phyloP scores from a whole-genome alignment of 2,329 filamentous ascomycete species.

The Colletotrichum sp. region DNA sequence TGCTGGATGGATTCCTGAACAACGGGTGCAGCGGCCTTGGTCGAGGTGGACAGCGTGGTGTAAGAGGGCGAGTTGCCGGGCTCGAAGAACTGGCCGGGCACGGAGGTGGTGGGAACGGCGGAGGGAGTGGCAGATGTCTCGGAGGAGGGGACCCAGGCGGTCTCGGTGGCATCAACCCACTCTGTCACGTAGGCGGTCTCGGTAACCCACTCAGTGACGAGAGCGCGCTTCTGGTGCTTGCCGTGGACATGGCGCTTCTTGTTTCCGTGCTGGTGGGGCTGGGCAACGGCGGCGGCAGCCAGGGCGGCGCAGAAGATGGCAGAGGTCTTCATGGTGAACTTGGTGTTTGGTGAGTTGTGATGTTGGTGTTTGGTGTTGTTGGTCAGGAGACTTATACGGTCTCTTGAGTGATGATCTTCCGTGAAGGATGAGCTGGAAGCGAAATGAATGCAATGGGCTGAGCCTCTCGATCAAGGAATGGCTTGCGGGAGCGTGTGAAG shows the following conservation, averaged over 20 bases:
- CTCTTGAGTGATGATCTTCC: neutral
- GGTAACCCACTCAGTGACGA: conserved; percentile 58
- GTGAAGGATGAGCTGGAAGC: conserved; percentile 15
- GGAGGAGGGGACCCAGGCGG: conserved; percentile 47
- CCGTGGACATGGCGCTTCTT: conserved; percentile 39
- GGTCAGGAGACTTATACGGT: conserved; percentile 2
- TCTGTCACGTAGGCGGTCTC: conserved; percentile 52
- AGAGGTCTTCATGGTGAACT: conserved; percentile 46
- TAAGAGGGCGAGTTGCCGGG: conserved; percentile 15
- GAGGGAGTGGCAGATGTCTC: conserved; percentile 27
- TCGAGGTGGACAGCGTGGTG: conserved; percentile 9
- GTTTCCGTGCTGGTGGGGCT: conserved; percentile 49
- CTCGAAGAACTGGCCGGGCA: conserved; percentile 35
- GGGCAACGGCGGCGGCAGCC: conserved; percentile 52
- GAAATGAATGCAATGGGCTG: conserved; percentile 18
- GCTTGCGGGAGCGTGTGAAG: conserved; percentile 4
- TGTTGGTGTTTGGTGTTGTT: neutral
- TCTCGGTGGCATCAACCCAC: conserved; percentile 53
- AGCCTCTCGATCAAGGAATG: conserved; percentile 18
- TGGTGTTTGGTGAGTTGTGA: neutral
- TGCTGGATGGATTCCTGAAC: neutral
- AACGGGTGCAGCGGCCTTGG: neutral
- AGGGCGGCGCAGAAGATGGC: conserved; percentile 45
- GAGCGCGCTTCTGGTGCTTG: conserved; percentile 36
- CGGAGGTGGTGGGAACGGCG: conserved; percentile 26